Percentiles rank a stretch among this genome's conserved stretches.
These are phyloP conservation scores for Aphanomyces euteiches DNA, from an alignment of 352 stramenopile species.

Conservation along the genomic window DNA sequence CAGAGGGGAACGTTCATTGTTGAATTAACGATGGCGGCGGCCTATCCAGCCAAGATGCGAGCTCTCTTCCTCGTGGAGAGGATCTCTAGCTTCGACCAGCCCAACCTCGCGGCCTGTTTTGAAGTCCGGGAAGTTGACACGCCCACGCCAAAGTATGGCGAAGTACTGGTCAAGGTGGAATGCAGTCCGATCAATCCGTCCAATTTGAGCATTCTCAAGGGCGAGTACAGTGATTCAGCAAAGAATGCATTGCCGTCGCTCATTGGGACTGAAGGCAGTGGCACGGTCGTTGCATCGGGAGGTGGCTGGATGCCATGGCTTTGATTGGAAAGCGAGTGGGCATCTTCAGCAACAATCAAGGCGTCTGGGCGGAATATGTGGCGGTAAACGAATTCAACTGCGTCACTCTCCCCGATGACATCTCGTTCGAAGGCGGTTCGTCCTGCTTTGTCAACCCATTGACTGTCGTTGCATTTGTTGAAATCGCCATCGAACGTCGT, in stretches of 20 bases:
- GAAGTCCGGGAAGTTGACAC: constrained; percentile 30
- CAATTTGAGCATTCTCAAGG: neutral
- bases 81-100: constrained; percentile 25
- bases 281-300: constrained; percentile 29
- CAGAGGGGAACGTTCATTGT: neutral
- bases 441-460: constrained; percentile 34
- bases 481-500: constrained; percentile 26
- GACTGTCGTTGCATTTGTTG: constrained; percentile 33
- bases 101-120: constrained; percentile 18
- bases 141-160: constrained; percentile 21
- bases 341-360: constrained; percentile 1
- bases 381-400: neutral
- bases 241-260: neutral
- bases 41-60: constrained; percentile 18
- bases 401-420: constrained; percentile 24
- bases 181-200: constrained; percentile 32
- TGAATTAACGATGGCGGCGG: constrained; percentile 14
- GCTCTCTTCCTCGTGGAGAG: constrained; percentile 28
- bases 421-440: constrained; percentile 29
- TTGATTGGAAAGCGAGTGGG: constrained; percentile 27
- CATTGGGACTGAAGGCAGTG: constrained; percentile 19
- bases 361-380: constrained; percentile 33
- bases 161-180: constrained; percentile 34
- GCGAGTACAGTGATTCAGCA: neutral
- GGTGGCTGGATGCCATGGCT: constrained; percentile 21